Base-by-base conservation (phyloP, 2,329 filamentous ascomycete genomes). In the Ophiostoma angusticollis region DNA sequence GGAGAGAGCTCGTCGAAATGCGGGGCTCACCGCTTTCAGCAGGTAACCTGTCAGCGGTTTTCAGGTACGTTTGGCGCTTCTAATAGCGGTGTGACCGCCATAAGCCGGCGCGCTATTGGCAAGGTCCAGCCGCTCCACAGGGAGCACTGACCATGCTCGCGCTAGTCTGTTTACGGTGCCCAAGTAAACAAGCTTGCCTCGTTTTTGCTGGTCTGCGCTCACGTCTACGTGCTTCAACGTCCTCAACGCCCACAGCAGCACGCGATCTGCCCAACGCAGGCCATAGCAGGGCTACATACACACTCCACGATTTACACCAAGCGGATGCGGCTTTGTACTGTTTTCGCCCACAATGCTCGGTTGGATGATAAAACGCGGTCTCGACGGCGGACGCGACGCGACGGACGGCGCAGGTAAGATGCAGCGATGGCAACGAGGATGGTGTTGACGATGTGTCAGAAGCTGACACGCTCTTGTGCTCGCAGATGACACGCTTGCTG, bases 291-390 rank as follows among this genome's bases (percentile, higher is more conserved):
- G 19, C 18, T 18, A 16, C 23, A 6, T 13, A 5, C 4, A 6
- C 22, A 31, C 12, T 16, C 4, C 14, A 19, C 27, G 36, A 6
- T 33, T 34, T n/a, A 24, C n/a, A 25, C 18, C 7, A 16, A 29
- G 6, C 4, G 6, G 7, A 12, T 30, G 25, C 21, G 41, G 24
- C 14, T 9, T 22, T 19, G 11, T 11, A 33, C 18, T 6, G 17
- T 13, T n/a, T n/a, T n/a, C 6, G 17, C 3, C 22, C 41, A 50
- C 28, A 24, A 76, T 77, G 72, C 62, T 77, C 43, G 70, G 71
- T 47, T 77, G 72, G 72, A 70, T 73, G 58, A 56, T 76, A 49
- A 70, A 64, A 52, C 64, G 59, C 52, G 58, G 61, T 29, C 52
- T 63, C 41, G 59, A 46, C n/a, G 42, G 42, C 22, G 46, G 38